Evolutionary conservation across 768 basidiomycete species (phyloP), one percentile per base, ranked within the genome.

Genomic region (Vishniacozyma victoriae): DNA sequence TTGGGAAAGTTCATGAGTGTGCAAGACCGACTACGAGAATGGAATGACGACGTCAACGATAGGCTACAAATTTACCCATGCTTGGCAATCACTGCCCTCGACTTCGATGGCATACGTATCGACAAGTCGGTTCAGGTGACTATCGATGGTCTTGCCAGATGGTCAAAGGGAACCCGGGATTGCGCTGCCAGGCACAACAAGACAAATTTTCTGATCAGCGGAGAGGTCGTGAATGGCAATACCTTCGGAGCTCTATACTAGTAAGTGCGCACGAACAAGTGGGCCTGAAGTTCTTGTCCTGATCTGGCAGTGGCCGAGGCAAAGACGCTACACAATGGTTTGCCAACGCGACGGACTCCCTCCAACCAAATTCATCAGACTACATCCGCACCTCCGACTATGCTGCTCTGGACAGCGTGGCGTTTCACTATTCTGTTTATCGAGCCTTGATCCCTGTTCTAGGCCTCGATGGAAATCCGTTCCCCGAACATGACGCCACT

Each of bases 381-480:
- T 95, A 93, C 75, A 75, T 93, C 38, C 84, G 91, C 18, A 76
- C 82, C 7, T 75, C 77, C 12, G 75, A 76, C 5, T 61, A 77
- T 16, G 81, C 79, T 49, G 84, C 73, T 19, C 76, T 95, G 40
- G 91, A 95, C 60, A 76, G 76, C 26, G 82, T 82, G 39, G 90
- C 91, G 0, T 93, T 93, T 76, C 91, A 95, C 70, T 95, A 95
- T 70, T 93, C 91, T 38, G 84, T 84, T 45, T 93, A 95, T 67
- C 91, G 91, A 50, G 75, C 85, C 2, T 74, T 93, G 42, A 75
- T 83, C 24, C 86, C 90, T 41, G 88, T 91, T 75, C 78, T 93
- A 37, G 91, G 90, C 44, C 91, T 93, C 89, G 91, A 95, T 64
- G 91, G 91, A 60, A 93, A 95, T 69, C 76, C 93, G 26, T 79